Evolutionary conservation across 2,329 filamentous ascomycete species (phyloP).

Genomic region (Cladosporium sp.): DNA sequence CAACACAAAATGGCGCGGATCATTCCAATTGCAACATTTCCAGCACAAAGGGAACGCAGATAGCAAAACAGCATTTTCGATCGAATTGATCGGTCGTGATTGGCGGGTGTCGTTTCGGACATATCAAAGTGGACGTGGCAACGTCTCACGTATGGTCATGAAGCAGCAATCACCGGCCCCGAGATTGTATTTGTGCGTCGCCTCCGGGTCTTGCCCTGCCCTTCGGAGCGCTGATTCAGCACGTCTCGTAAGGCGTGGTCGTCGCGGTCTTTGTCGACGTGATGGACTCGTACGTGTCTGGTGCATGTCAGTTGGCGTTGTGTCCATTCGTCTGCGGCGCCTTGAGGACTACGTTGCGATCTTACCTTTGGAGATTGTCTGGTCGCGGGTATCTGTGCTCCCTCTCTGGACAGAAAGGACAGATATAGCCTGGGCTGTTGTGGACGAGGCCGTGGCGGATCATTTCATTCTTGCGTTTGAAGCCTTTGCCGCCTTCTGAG

Average conservation of each 20-base stretch:
- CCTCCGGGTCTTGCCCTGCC: constrained; percentile 73
- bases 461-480: constrained; percentile 68
- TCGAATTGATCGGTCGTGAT: no score
- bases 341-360: no score
- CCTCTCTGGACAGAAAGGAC: constrained; percentile 88
- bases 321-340: neutral
- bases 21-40: no score
- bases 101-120: no score
- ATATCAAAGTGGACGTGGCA: no score
- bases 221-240: constrained; percentile 77
- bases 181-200: constrained; percentile 47
- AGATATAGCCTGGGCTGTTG: constrained; percentile 89
- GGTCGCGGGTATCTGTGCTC: constrained; percentile 93
- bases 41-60: no score
- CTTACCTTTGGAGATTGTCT: constrained; percentile 89
- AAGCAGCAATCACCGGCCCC: neutral
- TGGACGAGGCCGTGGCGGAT: constrained; percentile 82
- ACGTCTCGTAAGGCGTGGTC: constrained; percentile 77
- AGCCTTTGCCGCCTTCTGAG: constrained; percentile 59
- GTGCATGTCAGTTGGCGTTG: constrained; percentile 11
- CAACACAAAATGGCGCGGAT: no score
- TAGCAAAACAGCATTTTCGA: no score
- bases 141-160: no score
- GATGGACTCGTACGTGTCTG: constrained; percentile 90
- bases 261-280: constrained; percentile 83